These are phyloP conservation scores for Lumnitzera littorea DNA, from an alignment of 345 rosid species.

Conservation along the genomic window DNA sequence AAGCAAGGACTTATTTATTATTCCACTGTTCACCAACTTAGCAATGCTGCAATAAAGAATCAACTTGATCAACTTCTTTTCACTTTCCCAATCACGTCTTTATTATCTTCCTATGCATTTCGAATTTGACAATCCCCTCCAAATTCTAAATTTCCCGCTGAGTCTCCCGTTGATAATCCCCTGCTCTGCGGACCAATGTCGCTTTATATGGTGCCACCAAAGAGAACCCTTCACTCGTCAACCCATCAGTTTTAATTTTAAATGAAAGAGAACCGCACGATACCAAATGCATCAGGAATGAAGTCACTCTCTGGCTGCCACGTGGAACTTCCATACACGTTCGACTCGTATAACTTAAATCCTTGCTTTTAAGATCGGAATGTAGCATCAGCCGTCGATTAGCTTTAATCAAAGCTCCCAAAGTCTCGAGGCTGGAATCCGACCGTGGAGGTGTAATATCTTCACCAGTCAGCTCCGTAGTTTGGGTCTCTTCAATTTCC, in stretches of 20 bases:
- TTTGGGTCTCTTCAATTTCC: constrained; percentile 15
- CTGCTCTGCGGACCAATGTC: constrained; percentile 44
- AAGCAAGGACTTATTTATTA: too few species aligned
- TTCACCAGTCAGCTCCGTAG: constrained; percentile 57
- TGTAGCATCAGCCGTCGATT: constrained; percentile 55
- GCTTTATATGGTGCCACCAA: constrained; percentile 39
- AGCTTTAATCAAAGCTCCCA: constrained; percentile 70
- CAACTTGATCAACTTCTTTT: too few species aligned
- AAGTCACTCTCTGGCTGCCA: constrained; percentile 63
- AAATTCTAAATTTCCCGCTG: too few species aligned
- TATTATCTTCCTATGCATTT: too few species aligned
- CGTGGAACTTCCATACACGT: constrained; percentile 39
- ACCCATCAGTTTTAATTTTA: constrained; percentile 60
- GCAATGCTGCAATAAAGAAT: too few species aligned
- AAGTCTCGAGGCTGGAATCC: constrained; percentile 92
- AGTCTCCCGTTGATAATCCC: not conserved
- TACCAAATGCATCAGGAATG: constrained; percentile 87
- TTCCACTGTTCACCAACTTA: too few species aligned
- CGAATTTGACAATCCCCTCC: too few species aligned
- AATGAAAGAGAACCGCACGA: constrained; percentile 88
- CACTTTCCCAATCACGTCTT: too few species aligned
- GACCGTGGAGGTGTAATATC: constrained; percentile 94
- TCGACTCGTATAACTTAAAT: constrained; percentile 26
- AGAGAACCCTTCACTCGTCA: constrained; percentile 56
- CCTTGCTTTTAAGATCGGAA: constrained; percentile 13